A percentile compares a stretch with the other conserved stretches of the same genome.
Conservation (phyloP, 2,329 filamentous ascomycete genomes). For the Thelonectria blattea region DNA sequence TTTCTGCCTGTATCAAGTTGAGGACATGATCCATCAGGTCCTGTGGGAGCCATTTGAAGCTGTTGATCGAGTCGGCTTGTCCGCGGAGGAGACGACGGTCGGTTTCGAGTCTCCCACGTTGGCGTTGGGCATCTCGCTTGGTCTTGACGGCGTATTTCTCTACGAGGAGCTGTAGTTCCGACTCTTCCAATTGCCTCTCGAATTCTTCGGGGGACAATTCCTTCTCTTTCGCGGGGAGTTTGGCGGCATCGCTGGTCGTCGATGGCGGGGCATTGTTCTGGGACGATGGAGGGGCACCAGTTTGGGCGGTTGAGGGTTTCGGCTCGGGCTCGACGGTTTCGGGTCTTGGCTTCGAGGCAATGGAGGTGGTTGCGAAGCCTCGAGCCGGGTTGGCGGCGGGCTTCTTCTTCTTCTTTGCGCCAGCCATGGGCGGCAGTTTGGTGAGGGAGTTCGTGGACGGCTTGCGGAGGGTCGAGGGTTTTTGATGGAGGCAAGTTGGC, state of each 20-base stretch:
- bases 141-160: conserved; percentile 83
- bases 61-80: conserved; percentile 76
- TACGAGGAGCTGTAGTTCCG: conserved; percentile 86
- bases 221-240: conserved; percentile 42
- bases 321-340: conserved; percentile 56
- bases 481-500: conserved; percentile 1
- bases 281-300: conserved; percentile 41
- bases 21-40: conserved; percentile 81
- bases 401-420: conserved; percentile 89
- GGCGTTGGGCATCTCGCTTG: conserved; percentile 78
- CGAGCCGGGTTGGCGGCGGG: conserved; percentile 83
- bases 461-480: neutral
- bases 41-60: conserved; percentile 78
- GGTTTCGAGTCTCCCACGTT: conserved; percentile 79
- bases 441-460: neutral
- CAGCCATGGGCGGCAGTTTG: conserved; percentile 62
- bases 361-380: conserved; percentile 92
- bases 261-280: conserved; percentile 40
- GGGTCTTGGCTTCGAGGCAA: conserved; percentile 79
- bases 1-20: conserved; percentile 72
- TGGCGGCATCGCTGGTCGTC: conserved; percentile 31
- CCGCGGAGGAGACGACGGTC: conserved; percentile 82
- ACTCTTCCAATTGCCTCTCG: conserved; percentile 85
- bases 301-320: conserved; percentile 32
- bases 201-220: conserved; percentile 84